Evolutionary conservation across 495 filamentous ascomycete genomes (phyloP).

Genomic region (Annulohypoxylon moriforme): DNA sequence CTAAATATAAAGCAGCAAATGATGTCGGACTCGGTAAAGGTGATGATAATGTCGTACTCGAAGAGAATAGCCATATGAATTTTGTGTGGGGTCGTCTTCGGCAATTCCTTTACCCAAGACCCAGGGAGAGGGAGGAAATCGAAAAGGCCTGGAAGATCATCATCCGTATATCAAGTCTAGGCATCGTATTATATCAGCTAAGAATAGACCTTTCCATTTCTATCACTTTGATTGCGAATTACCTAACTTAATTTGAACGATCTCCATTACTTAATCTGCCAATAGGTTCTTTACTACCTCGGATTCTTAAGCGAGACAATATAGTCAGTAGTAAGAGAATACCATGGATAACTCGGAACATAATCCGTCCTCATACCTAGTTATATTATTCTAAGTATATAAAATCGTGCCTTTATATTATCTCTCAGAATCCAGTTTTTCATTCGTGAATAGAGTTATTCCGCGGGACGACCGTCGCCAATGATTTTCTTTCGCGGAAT

Average conservation of each 20-base stretch:
- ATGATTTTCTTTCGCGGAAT: not conserved
- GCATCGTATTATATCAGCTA: slow-evolving; percentile 19
- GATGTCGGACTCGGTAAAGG: slow-evolving; percentile 40
- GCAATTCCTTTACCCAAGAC: slow-evolving; percentile 39
- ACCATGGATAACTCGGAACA: not conserved
- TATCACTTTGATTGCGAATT: slow-evolving; percentile 2
- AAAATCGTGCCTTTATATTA: too few species aligned
- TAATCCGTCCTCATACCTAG: too few species aligned
- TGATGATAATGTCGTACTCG: slow-evolving; percentile 43
- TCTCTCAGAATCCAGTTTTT: too few species aligned
- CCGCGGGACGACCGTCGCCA: not conserved
- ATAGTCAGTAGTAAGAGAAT: not conserved
- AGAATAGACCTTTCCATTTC: slow-evolving; percentile 20
- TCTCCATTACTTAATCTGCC: slow-evolving; percentile 12
- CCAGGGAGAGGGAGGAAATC: not conserved
- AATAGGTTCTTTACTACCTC: not conserved
- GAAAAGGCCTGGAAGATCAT: slow-evolving; percentile 42
- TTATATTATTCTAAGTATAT: too few species aligned
- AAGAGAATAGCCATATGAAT: slow-evolving; percentile 51
- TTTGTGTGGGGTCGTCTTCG: slow-evolving; percentile 44
- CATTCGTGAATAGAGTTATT: not conserved
- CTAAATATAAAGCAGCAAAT: slow-evolving; percentile 38
- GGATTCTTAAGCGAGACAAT: not conserved
- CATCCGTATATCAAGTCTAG: slow-evolving; percentile 42
- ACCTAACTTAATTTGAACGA: slow-evolving; percentile 20